Percentiles rank a stretch among this genome's conserved stretches.
Evolutionary conservation across 345 rosid genomes (phyloP).

Genomic region (Salix caprea): DNA sequence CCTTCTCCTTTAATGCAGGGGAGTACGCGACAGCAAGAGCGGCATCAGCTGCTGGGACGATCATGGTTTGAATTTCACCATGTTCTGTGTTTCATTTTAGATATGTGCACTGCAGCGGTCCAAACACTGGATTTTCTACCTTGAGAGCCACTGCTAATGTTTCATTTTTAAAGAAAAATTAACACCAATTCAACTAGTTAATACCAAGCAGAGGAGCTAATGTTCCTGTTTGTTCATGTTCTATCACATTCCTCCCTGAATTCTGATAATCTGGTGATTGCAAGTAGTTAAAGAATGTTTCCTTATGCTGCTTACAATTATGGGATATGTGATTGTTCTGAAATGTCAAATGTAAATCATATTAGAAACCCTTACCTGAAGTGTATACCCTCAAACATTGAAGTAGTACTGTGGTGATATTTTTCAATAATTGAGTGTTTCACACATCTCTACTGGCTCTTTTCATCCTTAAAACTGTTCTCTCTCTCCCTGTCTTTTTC

Average conservation of each 20-base stretch:
- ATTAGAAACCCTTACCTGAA: not conserved
- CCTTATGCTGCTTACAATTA: not conserved
- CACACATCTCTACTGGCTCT: not conserved
- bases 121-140: not conserved
- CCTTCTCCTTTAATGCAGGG: slow-evolving; percentile 42
- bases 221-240: not conserved
- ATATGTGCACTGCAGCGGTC: not conserved
- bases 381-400: not conserved
- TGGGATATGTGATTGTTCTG: not conserved
- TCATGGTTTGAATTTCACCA: slow-evolving; percentile 57
- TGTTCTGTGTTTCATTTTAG: not conserved
- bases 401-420: not conserved
- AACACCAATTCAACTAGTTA: not conserved
- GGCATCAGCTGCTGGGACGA: slow-evolving; percentile 77
- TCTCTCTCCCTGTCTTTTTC: not conserved
- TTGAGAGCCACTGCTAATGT: not conserved
- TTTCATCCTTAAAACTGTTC: not conserved
- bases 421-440: not conserved
- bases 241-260: not conserved
- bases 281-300: not conserved
- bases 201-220: not conserved
- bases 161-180: not conserved
- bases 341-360: not conserved
- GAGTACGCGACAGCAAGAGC: slow-evolving; percentile 94
- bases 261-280: not conserved